phyloP scores from a whole-genome alignment of 371 early-diverging fungal genomes.

The Apophysomyces ossiformis region DNA sequence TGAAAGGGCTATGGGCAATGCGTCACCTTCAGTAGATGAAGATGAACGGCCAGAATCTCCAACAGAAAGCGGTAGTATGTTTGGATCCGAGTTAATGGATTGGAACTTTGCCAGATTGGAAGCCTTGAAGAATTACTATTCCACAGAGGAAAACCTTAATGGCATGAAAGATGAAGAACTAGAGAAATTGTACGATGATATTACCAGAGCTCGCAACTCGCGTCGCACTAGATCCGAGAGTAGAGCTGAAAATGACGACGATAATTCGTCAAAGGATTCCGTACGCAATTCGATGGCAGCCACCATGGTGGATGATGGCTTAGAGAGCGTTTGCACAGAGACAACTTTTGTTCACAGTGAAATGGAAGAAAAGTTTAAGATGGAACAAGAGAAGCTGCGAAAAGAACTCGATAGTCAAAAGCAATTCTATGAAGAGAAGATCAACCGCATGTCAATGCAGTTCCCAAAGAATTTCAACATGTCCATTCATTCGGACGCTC shows the following conservation, averaged over 20 bases:
- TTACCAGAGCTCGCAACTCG: conserved; percentile 56
- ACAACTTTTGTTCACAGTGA: conserved; percentile 34
- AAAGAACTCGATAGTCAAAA: conserved; percentile 52
- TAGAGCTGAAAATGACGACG: conserved; percentile 58
- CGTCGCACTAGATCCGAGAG: conserved; percentile 61
- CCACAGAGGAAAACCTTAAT: conserved; percentile 48
- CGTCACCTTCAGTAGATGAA: conserved; percentile 16
- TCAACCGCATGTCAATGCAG: conserved; percentile 54
- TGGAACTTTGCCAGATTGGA: conserved; percentile 83
- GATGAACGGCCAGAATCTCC: conserved; percentile 66
- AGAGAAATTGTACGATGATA: conserved; percentile 61
- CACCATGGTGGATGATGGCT: conserved; percentile 42
- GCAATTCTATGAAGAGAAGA: conserved; percentile 61
- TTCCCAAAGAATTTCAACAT: conserved; percentile 19
- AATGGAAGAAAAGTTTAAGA: conserved; percentile 56
- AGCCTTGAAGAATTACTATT: conserved; percentile 58
- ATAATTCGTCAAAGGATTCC: conserved; percentile 51
- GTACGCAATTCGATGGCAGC: conserved; percentile 39
- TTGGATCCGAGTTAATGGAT: conserved; percentile 61
- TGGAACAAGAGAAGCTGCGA: conserved; percentile 61
- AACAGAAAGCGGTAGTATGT: conserved; percentile 31
- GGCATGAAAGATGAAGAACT: conserved; percentile 65
- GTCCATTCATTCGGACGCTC: conserved; percentile 41
- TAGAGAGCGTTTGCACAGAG: conserved; percentile 53
- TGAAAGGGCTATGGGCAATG: not conserved